A percentile compares a stretch with the other conserved stretches of the same genome.
Evolutionary conservation across 2,329 filamentous ascomycete genomes (phyloP).

Genomic region (Aureobasidium sp.): DNA sequence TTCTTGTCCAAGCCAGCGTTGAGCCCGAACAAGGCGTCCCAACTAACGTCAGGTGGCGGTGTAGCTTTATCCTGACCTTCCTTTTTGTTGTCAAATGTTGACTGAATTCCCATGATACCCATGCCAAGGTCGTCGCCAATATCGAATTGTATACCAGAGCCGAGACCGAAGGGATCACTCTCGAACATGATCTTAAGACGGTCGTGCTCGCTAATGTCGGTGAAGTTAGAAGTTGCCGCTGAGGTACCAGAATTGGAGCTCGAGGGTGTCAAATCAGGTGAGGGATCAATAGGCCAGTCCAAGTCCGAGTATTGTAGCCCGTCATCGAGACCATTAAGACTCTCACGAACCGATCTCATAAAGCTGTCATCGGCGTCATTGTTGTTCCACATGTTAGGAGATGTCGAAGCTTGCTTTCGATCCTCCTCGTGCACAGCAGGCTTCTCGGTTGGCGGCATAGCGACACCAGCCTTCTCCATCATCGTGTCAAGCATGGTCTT

Average conservation of each 20-base stretch:
- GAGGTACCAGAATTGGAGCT: conserved; percentile 21
- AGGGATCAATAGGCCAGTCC: conserved; percentile 17
- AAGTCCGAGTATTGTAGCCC: conserved; percentile 14
- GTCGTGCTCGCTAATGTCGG: conserved; percentile 35
- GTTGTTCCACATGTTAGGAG: neutral
- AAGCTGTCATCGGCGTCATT: conserved; percentile 6
- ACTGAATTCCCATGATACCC: neutral
- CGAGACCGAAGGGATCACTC: conserved; percentile 20
- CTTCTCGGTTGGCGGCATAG: conserved; percentile 15
- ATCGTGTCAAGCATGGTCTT: conserved; percentile 22
- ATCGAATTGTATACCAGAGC: conserved; percentile 5
- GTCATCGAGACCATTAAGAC: conserved; percentile 16
- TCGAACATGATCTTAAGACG: conserved; percentile 31
- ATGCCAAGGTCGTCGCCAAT: conserved; percentile 4
- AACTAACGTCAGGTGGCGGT: neutral
- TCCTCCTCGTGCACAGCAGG: conserved; percentile 13
- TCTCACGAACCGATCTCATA: conserved; percentile 15
- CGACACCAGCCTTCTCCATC: conserved; percentile 13
- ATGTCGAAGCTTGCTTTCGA: conserved; percentile 19
- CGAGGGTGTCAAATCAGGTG: conserved; percentile 19
- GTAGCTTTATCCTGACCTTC: neutral
- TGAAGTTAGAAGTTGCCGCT: conserved; percentile 30
- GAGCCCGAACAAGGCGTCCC: conserved; percentile 2
- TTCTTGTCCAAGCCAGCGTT: conserved; percentile 8
- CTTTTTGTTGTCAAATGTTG: conserved; percentile 6